Evolutionary conservation across 108 stramenopile genomes (phyloP), one percentile per base, ranked within the genome.

Genomic region (Cyclotella sp.): DNA sequence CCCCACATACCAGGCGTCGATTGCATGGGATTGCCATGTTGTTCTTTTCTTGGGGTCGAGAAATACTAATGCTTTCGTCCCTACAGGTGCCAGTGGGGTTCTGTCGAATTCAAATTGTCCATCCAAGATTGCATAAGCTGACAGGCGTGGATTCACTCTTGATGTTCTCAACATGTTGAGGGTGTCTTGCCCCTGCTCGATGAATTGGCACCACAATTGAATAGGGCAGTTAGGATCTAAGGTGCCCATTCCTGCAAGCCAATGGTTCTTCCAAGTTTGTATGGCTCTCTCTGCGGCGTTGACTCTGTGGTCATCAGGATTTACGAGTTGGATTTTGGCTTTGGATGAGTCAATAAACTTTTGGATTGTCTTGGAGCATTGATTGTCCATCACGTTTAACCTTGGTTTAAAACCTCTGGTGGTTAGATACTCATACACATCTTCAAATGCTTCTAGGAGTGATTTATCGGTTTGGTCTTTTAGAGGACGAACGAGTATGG

Each of bases 1-100:
- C 26, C 76, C 85, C 1, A 80, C 19, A 51, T 83, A 83, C 82
- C 82, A 86, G 3, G 64, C 82, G 46, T 75, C 69, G 16, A 62
- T 13, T 19, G 67, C 72, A 19, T 67, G 61, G 27, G 29, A 46
- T 45, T 70, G 63, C 70, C 61, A 77, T 18, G 69, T 54, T 28
- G 27, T 21, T 3, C 46, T 26, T 65, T 75, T 9, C 1, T 18
- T 28, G 26, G 52, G 77, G 70, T 46, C 53, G 68, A 21, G 22
- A 26, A 71, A 79, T 1, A 46, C 24, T 27, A 69, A 13, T 24
- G 53, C 68, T 69, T 54, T 69, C 6, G 68, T 69, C 8, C 68
- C 68, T 5, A 34, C 7, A 26, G 68, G 68, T 9, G 53, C 47
- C 68, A 52, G 12, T 29, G 68, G 68, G 6, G 68, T 69, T 29